Percentiles rank a stretch among this genome's conserved stretches.
Conservation (phyloP, 2,329 filamentous ascomycete genomes). For the Xylariaceae sp. region DNA sequence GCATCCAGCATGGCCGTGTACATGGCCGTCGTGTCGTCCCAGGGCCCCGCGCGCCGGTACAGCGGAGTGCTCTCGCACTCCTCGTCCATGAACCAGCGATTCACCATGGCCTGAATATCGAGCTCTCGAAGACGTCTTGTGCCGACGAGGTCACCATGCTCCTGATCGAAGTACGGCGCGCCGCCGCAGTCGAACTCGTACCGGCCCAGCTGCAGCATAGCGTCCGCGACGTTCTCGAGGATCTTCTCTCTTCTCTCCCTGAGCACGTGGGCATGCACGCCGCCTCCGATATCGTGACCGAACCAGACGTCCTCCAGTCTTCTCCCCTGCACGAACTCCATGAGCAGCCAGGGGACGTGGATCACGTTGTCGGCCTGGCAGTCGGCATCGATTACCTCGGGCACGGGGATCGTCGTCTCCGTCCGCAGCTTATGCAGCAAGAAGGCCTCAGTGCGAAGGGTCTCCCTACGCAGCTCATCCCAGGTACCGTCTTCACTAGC, state of each 20-base stretch:
- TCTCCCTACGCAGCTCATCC: conserved; percentile 27
- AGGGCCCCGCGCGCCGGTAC: conserved; percentile 29
- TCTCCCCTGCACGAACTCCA: conserved; percentile 30
- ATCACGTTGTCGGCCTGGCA: conserved; percentile 14
- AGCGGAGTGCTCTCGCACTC: conserved; percentile 25
- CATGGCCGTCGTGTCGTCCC: conserved; percentile 17
- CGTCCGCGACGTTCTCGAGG: conserved; percentile 28
- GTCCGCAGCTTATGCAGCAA: conserved; percentile 31
- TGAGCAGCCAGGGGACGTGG: conserved; percentile 25
- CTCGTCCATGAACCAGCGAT: conserved; percentile 32
- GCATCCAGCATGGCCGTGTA: conserved; percentile 31
- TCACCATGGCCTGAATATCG: conserved; percentile 35
- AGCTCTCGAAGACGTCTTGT: conserved; percentile 27
- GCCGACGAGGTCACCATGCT: conserved; percentile 13
- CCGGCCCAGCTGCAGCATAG: conserved; percentile 32
- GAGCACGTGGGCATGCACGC: neutral
- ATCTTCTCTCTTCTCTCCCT: conserved; percentile 18
- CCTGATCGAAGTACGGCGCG: conserved; percentile 27
- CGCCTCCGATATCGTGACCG: neutral
- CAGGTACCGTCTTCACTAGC: conserved; percentile 21
- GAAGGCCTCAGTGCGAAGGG: conserved; percentile 33
- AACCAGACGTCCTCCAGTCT: conserved; percentile 38
- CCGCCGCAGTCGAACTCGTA: conserved; percentile 34
- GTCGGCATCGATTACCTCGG: conserved; percentile 35
- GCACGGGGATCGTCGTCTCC: conserved; percentile 32